Evolutionary conservation across 2,329 filamentous ascomycete genomes (phyloP), one percentile per base, ranked within the genome.

Genomic region (Dothideomycetes sp.): DNA sequence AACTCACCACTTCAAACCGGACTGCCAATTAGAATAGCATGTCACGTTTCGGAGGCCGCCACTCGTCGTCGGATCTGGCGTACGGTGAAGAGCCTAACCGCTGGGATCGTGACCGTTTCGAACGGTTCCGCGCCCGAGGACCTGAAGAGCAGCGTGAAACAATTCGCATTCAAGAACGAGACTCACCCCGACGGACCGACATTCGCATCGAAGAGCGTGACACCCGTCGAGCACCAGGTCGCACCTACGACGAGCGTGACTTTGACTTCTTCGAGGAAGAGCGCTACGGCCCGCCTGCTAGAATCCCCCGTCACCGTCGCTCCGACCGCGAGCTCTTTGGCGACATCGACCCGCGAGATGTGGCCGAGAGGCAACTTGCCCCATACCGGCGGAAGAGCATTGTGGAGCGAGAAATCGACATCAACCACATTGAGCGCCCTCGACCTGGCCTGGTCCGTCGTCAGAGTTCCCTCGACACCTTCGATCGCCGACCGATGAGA

Each of bases 391-490:
- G 74, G 22, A 72, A 72, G 43, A 66, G 73, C 33, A 57, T 78
- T 46, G 68, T 69, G 42, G 77, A 80, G 46, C 65, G 67, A 22
- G 73, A 77, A 39, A 58, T 70, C 37, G 69, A 70, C 19, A 27
- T 27, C 22, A 27, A 27, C 22, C 22, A 12, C 22, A 33, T 33
- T 15, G 48, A 52, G 31, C 70, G 73, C 8, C 73, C 71, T 3
- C 62, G 82, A 34, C 87, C 86, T 2, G 69, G 70, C 19, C 70
- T 88, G 47, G 55, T 91, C 37, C 76, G 88, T 42, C 77, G 88
- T 32, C 87, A 94, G 58, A 94, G 86, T 11, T 94, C 86, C 38
- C 70, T 94, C 30, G 88, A 94, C 58, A 94, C 84, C 0, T 94
- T 86, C 55, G 88, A 95, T 60, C 79, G 87, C 36, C 77, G 77